Conservation (phyloP, 345 rosid genomes). For the Eucalyptus leucophloia region DNA sequence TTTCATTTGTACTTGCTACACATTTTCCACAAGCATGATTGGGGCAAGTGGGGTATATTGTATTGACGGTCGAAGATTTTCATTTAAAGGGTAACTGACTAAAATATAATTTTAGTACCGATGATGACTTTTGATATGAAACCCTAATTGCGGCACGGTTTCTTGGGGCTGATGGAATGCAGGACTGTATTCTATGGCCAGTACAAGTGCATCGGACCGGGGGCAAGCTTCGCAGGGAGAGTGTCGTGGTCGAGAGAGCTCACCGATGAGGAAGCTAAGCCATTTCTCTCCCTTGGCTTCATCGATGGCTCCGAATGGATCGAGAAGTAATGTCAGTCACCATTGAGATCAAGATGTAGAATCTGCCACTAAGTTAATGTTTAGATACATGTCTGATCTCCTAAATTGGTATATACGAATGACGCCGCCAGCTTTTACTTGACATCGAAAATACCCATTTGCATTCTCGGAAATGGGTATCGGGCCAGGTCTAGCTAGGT, state of each 20-base stretch:
- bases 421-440: not conserved
- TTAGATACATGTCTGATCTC: not conserved
- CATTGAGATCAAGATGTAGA: not conserved
- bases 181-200: conserved; percentile 99
- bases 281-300: conserved; percentile 65
- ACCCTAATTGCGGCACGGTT: not conserved
- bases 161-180: not conserved
- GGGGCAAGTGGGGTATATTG: not conserved
- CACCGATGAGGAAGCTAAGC: conserved; percentile 78
- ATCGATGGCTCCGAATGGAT: conserved; percentile 96
- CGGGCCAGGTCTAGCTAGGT: not conserved
- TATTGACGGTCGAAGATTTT: not conserved
- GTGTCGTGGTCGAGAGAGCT: conserved; percentile 93
- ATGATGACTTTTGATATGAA: not conserved
- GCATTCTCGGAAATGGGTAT: not conserved
- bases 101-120: not conserved
- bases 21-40: not conserved
- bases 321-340: conserved; percentile 10
- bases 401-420: not conserved
- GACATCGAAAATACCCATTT: not conserved
- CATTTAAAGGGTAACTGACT: not conserved
- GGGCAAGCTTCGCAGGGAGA: conserved; percentile 76
- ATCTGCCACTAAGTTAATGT: not conserved
- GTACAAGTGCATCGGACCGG: conserved; percentile 86
- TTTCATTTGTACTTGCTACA: not conserved